phyloP scores from a whole-genome alignment of 345 rosid genomes.

The Eucalyptus decipiens region DNA sequence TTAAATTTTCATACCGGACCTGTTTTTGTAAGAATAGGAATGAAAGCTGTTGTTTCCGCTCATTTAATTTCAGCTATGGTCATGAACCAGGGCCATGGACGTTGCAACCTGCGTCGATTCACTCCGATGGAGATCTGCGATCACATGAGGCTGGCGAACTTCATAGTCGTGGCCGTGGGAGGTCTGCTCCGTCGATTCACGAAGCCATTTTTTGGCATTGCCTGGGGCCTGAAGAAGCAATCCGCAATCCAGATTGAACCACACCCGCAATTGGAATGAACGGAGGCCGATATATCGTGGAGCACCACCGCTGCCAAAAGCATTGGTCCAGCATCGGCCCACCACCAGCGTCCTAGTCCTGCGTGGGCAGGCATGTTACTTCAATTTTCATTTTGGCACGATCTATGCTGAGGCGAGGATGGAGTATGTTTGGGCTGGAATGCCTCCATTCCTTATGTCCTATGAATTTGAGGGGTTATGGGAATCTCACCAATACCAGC shows the following conservation, averaged over 20 bases:
- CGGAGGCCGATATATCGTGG: not conserved
- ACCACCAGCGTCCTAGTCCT: fast-evolving
- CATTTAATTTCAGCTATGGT: too few relatives aligned
- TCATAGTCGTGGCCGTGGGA: not conserved
- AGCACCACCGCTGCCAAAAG: not conserved
- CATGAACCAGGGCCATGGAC: too few relatives aligned
- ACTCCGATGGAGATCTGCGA: not conserved
- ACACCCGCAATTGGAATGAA: not conserved
- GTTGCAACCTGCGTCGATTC: too few relatives aligned
- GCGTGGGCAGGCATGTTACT: not conserved
- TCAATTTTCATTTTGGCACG: not conserved
- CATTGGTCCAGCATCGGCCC: not conserved
- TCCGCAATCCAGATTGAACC: not conserved
- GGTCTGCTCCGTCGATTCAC: not conserved
- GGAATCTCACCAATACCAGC: not conserved
- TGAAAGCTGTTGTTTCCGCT: too few relatives aligned
- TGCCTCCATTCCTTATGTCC: not conserved
- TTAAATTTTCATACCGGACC: too few relatives aligned
- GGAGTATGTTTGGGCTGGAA: not conserved
- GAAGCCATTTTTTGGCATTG: not conserved
- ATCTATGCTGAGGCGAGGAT: not conserved
- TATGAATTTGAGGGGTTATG: not conserved
- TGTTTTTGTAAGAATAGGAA: too few relatives aligned
- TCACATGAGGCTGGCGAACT: not conserved
- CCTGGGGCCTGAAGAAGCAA: not conserved